Evolutionary conservation across 371 early-diverging fungal genomes (phyloP).

Genomic region (Encephalitozoon hellem): DNA sequence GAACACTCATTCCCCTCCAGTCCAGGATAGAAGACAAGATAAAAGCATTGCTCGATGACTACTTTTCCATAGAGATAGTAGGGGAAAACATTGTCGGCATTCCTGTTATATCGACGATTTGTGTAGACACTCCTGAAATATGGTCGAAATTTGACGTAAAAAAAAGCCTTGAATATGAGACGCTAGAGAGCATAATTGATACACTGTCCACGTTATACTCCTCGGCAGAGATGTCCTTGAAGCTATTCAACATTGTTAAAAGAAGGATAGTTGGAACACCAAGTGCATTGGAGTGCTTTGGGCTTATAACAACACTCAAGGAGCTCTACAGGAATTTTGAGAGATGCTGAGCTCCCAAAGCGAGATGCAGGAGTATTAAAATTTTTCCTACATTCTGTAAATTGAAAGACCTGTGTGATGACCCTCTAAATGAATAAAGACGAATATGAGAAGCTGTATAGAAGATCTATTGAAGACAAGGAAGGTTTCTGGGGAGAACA

Average conservation of each 20-base stretch:
- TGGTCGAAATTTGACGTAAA: conserved; percentile 8
- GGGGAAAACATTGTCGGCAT: not conserved
- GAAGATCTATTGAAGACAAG: conserved; percentile 40
- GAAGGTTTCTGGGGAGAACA: conserved; percentile 29
- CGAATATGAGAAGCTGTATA: conserved; percentile 43
- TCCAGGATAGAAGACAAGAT: not conserved
- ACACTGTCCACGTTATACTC: not conserved
- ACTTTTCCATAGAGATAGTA: conserved; percentile 22
- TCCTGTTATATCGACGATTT: conserved; percentile 1
- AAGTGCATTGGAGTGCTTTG: conserved; percentile 14
- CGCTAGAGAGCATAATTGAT: not conserved
- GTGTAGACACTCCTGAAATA: not conserved
- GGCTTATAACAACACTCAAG: conserved; percentile 4
- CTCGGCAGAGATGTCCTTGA: not conserved
- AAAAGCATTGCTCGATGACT: conserved; percentile 19
- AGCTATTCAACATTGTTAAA: conserved; percentile 21
- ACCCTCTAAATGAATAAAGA: conserved; percentile 16
- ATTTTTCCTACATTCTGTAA: not conserved
- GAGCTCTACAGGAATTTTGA: conserved; percentile 42
- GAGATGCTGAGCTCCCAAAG: conserved; percentile 10
- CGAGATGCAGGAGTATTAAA: not conserved
- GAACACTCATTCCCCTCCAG: not conserved
- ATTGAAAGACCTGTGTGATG: not conserved
- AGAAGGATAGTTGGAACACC: conserved; percentile 22
- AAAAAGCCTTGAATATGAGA: conserved; percentile 6